Conservation (phyloP, 257 asterid genomes). For the Parsonsia alboflavescens region DNA sequence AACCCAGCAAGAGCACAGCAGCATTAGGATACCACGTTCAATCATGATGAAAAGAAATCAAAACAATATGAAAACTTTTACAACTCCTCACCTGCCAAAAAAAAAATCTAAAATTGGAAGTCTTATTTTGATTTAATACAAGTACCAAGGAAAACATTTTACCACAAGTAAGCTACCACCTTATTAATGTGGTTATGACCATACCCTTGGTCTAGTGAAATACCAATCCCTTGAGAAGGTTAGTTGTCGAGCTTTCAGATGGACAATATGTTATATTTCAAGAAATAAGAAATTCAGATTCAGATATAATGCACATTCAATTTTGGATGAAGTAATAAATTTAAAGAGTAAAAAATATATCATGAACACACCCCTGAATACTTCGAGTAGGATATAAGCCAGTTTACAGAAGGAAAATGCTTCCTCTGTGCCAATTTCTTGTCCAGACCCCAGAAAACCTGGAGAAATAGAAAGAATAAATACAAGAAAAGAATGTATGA, state of each 20-base stretch:
- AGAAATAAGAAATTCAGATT: background rate
- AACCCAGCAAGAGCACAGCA: background rate
- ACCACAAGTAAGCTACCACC: background rate
- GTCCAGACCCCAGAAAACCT: conserved; percentile 99
- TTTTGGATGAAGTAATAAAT: background rate
- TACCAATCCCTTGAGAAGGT: background rate
- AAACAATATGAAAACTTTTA: background rate
- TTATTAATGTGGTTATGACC: background rate
- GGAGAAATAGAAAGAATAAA: conserved; percentile 20
- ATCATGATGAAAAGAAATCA: background rate
- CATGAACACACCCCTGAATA: conserved; percentile 69
- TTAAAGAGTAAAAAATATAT: background rate
- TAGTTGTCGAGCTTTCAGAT: background rate
- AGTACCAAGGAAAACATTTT: background rate
- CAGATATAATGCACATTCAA: background rate
- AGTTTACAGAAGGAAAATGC: conserved; percentile 96
- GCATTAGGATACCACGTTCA: background rate
- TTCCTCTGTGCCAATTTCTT: conserved; percentile 97
- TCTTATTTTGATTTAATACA: background rate
- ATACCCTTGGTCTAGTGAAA: background rate
- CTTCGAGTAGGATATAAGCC: conserved; percentile 98
- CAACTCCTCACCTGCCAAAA: too few species aligned
- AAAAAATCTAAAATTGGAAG: background rate
- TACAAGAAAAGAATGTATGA: conserved; percentile 15
- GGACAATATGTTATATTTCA: background rate